A percentile compares a stretch with the other conserved stretches of the same genome.
Evolutionary conservation across 768 basidiomycete genomes (phyloP).

Genomic region (Rubroboletus pulcherrimus): DNA sequence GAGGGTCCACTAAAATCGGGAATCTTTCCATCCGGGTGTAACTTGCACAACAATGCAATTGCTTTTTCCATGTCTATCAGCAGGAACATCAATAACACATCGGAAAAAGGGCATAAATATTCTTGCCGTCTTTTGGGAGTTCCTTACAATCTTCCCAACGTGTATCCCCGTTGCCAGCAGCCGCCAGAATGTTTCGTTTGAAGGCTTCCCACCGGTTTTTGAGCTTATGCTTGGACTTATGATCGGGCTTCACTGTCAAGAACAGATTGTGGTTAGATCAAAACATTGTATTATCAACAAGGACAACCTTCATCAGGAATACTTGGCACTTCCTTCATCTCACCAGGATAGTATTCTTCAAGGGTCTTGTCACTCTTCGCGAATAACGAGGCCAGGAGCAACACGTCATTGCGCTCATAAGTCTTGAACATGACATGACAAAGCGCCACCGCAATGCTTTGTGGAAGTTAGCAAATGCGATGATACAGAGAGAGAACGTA

Average conservation of each 20-base stretch:
- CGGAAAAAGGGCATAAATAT: background rate
- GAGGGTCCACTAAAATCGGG: background rate
- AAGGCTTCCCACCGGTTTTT: background rate
- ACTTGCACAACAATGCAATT: background rate
- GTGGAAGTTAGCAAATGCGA: background rate
- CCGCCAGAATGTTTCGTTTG: background rate
- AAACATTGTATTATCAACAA: background rate
- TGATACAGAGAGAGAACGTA: background rate
- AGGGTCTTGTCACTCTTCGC: background rate
- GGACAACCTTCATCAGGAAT: background rate
- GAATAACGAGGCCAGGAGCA: slow-evolving; percentile 10
- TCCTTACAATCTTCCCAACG: background rate
- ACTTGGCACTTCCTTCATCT: background rate
- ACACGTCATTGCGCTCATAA: slow-evolving; percentile 8
- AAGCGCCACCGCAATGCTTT: slow-evolving; percentile 11
- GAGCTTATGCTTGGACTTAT: background rate
- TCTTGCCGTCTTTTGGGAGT: background rate
- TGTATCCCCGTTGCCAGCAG: background rate
- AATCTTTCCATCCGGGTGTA: background rate
- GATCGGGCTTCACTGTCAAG: background rate
- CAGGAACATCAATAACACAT: background rate
- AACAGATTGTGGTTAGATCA: background rate
- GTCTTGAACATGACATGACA: slow-evolving; percentile 11
- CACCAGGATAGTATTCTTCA: background rate
- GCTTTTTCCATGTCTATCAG: slow-evolving; percentile 1